Conservation (phyloP, 306 rosid genomes). For the Cucumis melo region DNA sequence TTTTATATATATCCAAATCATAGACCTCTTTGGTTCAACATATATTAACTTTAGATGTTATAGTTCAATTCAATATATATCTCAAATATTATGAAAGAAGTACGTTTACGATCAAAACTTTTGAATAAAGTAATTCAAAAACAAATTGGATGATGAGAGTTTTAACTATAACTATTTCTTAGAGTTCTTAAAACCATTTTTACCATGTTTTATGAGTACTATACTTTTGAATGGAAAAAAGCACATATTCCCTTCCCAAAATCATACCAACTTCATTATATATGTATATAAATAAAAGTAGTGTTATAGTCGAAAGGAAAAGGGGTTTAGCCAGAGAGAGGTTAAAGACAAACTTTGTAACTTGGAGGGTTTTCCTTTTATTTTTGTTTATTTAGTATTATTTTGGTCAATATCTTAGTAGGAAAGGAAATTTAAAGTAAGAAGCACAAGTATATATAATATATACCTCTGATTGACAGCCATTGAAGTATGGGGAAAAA, state of each 20-base stretch:
- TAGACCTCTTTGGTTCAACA: no score
- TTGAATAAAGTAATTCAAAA: no score
- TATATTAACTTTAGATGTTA: no score
- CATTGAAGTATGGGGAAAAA: constrained; percentile 1
- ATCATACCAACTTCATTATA: neutral
- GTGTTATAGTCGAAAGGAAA: neutral
- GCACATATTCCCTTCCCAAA: neutral
- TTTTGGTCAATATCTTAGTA: neutral
- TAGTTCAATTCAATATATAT: no score
- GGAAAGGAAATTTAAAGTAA: neutral
- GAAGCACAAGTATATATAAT: neutral
- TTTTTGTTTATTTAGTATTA: neutral
- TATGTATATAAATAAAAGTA: no score
- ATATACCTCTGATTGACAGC: neutral
- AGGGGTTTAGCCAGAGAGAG: neutral
- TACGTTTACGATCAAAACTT: no score
- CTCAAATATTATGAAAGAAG: no score
- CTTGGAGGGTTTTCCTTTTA: neutral
- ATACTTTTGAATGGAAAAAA: neutral
- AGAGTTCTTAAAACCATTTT: no score
- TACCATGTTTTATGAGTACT: no score
- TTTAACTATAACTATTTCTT: no score
- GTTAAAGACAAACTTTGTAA: neutral
- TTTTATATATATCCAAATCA: no score
- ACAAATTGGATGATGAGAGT: no score